Evolutionary conservation across 768 basidiomycete species (phyloP).

Genomic region (Termitomyces sp.): DNA sequence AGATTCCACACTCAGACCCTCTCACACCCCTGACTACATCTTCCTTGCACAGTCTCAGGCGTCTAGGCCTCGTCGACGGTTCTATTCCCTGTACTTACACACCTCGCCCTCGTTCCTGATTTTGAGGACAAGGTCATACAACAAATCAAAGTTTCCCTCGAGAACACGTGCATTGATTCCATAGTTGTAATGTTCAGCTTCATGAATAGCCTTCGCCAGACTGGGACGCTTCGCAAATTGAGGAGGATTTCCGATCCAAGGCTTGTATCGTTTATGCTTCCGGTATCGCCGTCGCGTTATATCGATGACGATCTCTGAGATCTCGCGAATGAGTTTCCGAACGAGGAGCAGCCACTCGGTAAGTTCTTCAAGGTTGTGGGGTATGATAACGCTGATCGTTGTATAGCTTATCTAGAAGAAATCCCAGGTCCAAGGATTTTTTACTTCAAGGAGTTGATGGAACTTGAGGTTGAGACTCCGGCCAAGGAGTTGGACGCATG

Average conservation of each 20-base stretch:
- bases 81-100: constrained; percentile 11
- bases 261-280: constrained; percentile 14
- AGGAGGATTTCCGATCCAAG: constrained; percentile 10
- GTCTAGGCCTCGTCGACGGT: constrained; percentile 7
- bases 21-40: not conserved
- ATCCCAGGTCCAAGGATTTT: constrained; percentile 9
- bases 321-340: constrained; percentile 15
- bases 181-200: constrained; percentile 13
- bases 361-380: not conserved
- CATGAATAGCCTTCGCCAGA: not conserved
- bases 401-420: constrained; percentile 6
- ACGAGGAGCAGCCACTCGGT: constrained; percentile 13
- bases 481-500: not conserved
- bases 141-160: constrained; percentile 5
- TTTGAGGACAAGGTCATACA: not conserved
- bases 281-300: constrained; percentile 7
- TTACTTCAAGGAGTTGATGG: constrained; percentile 9
- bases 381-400: not conserved
- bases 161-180: constrained; percentile 5
- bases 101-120: constrained; percentile 10
- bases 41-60: constrained; percentile 4
- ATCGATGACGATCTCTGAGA: constrained; percentile 19
- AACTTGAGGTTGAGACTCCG: not conserved
- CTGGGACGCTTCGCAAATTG: not conserved
- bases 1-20: not conserved